Base-by-base conservation (phyloP, 306 rosid species). In the Adenanthera pavonina region DNA sequence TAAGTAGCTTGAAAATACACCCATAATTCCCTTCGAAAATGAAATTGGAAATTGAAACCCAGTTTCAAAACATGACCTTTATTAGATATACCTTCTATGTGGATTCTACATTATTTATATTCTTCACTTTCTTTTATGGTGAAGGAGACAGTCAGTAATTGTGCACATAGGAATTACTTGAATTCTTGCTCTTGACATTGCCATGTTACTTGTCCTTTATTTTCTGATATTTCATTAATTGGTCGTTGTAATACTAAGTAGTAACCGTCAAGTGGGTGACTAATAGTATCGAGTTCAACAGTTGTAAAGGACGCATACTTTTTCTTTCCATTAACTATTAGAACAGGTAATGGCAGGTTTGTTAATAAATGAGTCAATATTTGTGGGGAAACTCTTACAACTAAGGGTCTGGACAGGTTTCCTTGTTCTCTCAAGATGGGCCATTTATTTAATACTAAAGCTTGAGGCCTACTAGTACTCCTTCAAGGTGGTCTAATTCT, bases 181-280 rank as follows among this genome's bases (percentile, higher is more conserved):
- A 77, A 66, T 78, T 15, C 54, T 38, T 74, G 49, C 25, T 73
- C 36, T 40, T 20, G 10, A 54, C 68, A 47, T 74, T 60, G 61
- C 9, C 46, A 44, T 74, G 65, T 48, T 75, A 40, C 67, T 36
- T 70, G 54, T 67, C 62, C 48, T 2, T 72, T 19, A 25, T 72
- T 25, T 43, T 47, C 48, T 49, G 43, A 34, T 62, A n/a, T 34
- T 56, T 59, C 9, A 16, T 54, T n/a, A 16, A 16, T 60, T 74
- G 56, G 11, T 69, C 70, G 64, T 59, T 67, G 48, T 71, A 47
- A 64, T 30, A 17, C 0, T 25, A 25, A 25, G 30, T 25, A 25
- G 35, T 76, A 49, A 80, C 69, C 65, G 80, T 46, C 53, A 76
- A 76, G 49, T 80, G 64, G 41, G 62, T 72, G 80, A 83, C 47